Base-by-base conservation (phyloP, 306 rosid species). In the Lupinus albus region DNA sequence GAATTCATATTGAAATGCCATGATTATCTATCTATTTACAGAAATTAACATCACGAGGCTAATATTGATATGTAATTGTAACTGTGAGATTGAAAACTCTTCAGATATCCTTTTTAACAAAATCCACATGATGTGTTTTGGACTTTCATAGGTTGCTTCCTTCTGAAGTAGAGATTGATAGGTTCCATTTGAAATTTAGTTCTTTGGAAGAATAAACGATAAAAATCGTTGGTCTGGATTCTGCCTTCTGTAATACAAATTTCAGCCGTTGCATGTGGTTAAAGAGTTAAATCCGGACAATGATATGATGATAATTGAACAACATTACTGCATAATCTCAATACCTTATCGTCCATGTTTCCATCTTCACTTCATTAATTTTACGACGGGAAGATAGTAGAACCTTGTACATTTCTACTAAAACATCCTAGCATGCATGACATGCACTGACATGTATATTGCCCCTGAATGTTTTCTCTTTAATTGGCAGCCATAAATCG, bases 401-500 rank as follows among this genome's bases (percentile, higher is more conserved):
- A 70, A 55, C 39, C 49, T 65, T 48, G 48, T 49, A 15, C 25
- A 13, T 38, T 55, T 67, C 16, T 49, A 18, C 57, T 8, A n/a
- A 59, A 7, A 68, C 50, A 15, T 16, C 58, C n/a, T 49, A 6
- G 28, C 33, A 18, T 61, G 55, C 59, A 5, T 62, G 52, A 11
- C 3, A 0, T 39, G 28, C 46, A 48, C 39, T 53, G 20, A 30
- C 33, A 16, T 47, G 11, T 33, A 9, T 64, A 11, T 57, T 35
- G 63, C 81, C 71, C 11, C 66, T 14, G 14, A 61, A 68, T 15
- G 49, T 6, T 76, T 51, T 21, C 36, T 6, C 52, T 39, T 52
- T 59, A 64, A 25, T 65, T 61, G 52, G 75, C 83, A 78, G 80
- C 76, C 72, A 66, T 82, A 54, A 79, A 38, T 47, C 38, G 2